Percentiles rank a stretch among this genome's conserved stretches.
Conservation (phyloP, 2,329 filamentous ascomycete species). For the Colletotrichum sp. region DNA sequence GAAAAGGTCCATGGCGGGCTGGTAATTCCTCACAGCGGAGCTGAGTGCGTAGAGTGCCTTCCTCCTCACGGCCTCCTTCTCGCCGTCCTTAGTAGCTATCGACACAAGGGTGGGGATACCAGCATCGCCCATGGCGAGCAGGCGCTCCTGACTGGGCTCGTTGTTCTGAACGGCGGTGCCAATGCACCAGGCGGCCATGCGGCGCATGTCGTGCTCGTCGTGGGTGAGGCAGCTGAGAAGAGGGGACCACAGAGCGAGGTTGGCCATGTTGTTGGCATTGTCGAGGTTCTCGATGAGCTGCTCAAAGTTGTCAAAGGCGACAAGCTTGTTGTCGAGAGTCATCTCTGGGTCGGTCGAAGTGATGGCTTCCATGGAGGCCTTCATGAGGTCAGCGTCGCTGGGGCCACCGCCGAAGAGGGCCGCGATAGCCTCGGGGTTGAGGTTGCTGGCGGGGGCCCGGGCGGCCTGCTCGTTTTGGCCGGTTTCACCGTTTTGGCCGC, state of each 20-base stretch:
- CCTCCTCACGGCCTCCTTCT: conserved; percentile 70
- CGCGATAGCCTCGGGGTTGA: conserved; percentile 74
- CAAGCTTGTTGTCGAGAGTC: conserved; percentile 76
- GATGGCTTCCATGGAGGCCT: conserved; percentile 79
- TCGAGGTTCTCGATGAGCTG: conserved; percentile 91
- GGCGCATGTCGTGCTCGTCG: conserved; percentile 74
- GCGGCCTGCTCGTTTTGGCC: conserved; percentile 33
- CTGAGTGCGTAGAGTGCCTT: conserved; percentile 93
- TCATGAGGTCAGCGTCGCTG: conserved; percentile 92
- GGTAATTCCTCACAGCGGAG: conserved; percentile 86
- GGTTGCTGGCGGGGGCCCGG: conserved; percentile 40
- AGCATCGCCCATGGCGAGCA: conserved; percentile 57
- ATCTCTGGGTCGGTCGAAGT: conserved; percentile 64
- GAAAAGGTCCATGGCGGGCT: conserved; percentile 77
- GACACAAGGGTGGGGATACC: conserved; percentile 74
- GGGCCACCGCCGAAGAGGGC: conserved; percentile 84
- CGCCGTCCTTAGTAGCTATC: conserved; percentile 65
- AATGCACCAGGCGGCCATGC: conserved; percentile 92
- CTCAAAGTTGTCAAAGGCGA: conserved; percentile 94
- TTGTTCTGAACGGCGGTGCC: conserved; percentile 98
- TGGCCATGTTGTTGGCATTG: conserved; percentile 93
- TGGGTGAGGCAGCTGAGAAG: conserved; percentile 74
- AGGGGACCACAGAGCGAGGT: conserved; percentile 81
- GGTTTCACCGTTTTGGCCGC: conserved; percentile 16
- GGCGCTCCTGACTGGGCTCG: conserved; percentile 77